Percentiles rank a stretch among this genome's conserved stretches.
Evolutionary conservation across 1,139 yeast genomes (phyloP).

Genomic region (Petasospora fabianii): DNA sequence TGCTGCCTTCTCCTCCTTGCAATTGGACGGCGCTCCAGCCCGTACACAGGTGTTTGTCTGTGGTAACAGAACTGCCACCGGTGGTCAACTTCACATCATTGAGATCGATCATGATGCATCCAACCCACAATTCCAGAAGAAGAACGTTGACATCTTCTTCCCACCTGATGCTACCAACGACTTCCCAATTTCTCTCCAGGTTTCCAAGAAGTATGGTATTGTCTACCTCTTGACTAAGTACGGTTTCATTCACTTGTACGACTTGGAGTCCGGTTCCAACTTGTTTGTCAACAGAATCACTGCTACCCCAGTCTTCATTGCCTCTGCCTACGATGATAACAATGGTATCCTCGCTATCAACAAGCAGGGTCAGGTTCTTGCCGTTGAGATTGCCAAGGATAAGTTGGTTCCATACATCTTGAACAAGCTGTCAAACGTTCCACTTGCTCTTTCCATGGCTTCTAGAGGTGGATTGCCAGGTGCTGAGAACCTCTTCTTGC

Average conservation of each 20-base stretch:
- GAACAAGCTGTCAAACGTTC: slow-evolving; percentile 80
- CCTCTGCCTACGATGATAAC: slow-evolving; percentile 66
- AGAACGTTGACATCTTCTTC: slow-evolving; percentile 88
- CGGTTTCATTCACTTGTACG: slow-evolving; percentile 95
- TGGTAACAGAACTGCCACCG: slow-evolving; percentile 77
- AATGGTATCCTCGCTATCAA: slow-evolving; percentile 92
- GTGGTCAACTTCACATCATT: slow-evolving; percentile 81
- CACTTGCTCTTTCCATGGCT: slow-evolving; percentile 83
- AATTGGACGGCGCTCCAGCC: slow-evolving; percentile 65
- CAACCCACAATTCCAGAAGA: slow-evolving; percentile 85
- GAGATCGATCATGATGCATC: slow-evolving; percentile 93
- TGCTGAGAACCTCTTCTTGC: slow-evolving; percentile 86
- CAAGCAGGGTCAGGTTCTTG: slow-evolving; percentile 91
- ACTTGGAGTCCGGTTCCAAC: slow-evolving; percentile 86
- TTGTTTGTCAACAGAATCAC: slow-evolving; percentile 96
- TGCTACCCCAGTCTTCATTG: slow-evolving; percentile 93
- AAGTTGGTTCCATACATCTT: slow-evolving; percentile 88
- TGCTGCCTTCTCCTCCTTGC: slow-evolving; percentile 76
- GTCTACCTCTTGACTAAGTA: slow-evolving; percentile 88
- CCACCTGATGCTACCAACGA: slow-evolving; percentile 96
- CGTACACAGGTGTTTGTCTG: slow-evolving; percentile 88
- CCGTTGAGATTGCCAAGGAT: slow-evolving; percentile 84
- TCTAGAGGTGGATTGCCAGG: slow-evolving; percentile 97
- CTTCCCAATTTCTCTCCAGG: slow-evolving; percentile 92
- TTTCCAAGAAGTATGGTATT: slow-evolving; percentile 82